Evolutionary conservation across 495 filamentous ascomycete genomes (phyloP), one percentile per base, ranked within the genome.

Genomic region (Terfezia claveryi): DNA sequence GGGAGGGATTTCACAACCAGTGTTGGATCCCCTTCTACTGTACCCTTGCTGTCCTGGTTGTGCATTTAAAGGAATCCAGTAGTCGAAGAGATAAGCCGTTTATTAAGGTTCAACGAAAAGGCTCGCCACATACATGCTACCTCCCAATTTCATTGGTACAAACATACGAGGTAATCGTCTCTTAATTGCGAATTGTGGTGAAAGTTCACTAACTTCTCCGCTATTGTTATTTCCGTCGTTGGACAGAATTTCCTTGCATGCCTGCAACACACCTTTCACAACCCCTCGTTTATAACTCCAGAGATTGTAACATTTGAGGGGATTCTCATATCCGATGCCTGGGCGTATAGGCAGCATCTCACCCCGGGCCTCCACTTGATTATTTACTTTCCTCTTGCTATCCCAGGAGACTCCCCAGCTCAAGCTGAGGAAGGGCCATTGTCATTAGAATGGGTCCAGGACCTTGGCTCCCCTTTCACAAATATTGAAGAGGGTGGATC

Each of bases 331-430:
- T 46, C 41, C 14, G 17, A 46, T 46, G 12, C 41, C 12, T 14
- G 17, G 41, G 4, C 12, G 6, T 46, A 46, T 46, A 20, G 0
- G 17, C 41, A 46, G 41, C 41, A 14, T 20, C 41, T 46, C 8
- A 14, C 41, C 14, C 59, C 59, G 20, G 54, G 54, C 36, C 23
- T 61, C 16, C 59, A 61, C 55, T 16, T 61, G 7, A 37, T 61
- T 46, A 37, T 57, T 37, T 54, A 61, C 38, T 61, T 57, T 38
- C 54, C 51, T n/a, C 59, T 58, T 2, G 54, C 58, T 36, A 20
- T 61, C 8, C 1, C 12, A 20, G 27, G 7, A 32, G 27, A 32
- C 27, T 32, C 27, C 27, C 41, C 41, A 20, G 14, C 4, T 1
- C 12, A 14, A 0, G 14, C 4, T 20, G 14, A 46, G 4, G 17